These are phyloP conservation scores for Echites panduratus DNA, from an alignment of 257 asterid genomes.

Conservation along the genomic window DNA sequence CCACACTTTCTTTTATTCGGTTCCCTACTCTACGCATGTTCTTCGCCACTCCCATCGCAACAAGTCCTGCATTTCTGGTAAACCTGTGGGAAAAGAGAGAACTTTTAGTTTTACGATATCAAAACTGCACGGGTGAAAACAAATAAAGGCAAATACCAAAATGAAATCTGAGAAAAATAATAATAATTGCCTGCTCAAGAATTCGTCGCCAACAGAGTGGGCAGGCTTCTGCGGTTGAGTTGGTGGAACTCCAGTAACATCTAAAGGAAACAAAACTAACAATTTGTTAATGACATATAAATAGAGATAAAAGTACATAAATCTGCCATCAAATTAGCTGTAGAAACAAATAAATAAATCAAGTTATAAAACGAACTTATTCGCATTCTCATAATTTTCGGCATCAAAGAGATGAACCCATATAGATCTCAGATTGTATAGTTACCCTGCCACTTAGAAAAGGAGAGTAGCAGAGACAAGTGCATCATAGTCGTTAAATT, in stretches of 20 bases:
- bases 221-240: conserved; percentile 56
- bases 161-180: conserved; percentile 5
- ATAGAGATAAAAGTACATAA: background rate
- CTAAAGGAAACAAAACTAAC: conserved; percentile 36
- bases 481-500: too few species aligned
- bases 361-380: background rate
- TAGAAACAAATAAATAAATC: background rate
- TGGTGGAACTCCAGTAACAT: conserved; percentile 52
- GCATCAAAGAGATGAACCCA: too few species aligned
- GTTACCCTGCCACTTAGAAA: background rate
- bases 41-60: conserved; percentile 77
- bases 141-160: conserved; percentile 1
- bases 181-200: conserved; percentile 62
- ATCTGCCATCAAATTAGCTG: background rate
- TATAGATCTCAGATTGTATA: background rate
- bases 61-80: conserved; percentile 63
- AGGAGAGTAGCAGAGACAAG: background rate
- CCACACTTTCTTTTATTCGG: conserved; percentile 53
- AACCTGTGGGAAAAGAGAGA: conserved; percentile 46
- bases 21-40: conserved; percentile 63
- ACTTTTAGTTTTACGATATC: too few species aligned
- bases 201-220: conserved; percentile 53
- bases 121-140: too few species aligned
- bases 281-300: background rate
- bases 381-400: background rate